phyloP scores from a whole-genome alignment of 1,284 basidiomycete species.

The Lentinula novae-zelandiae region DNA sequence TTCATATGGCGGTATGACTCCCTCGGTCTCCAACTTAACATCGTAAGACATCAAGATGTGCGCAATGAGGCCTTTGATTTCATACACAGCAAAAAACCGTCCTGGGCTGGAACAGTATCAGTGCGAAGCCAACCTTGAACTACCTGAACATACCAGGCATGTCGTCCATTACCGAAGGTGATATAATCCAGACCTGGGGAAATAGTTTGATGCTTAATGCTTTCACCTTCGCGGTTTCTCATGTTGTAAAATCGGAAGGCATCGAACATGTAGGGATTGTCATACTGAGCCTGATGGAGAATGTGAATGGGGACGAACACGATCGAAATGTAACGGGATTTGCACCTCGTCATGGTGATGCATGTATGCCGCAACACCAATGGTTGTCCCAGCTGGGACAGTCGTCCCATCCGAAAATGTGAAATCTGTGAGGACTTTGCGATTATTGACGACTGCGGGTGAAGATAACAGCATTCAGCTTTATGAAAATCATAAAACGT shows the following conservation, averaged over 20 bases:
- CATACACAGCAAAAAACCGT: slow-evolving; percentile 39
- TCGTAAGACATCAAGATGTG: slow-evolving; percentile 41
- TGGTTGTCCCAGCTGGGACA: slow-evolving; percentile 20
- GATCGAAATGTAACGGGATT: neutral
- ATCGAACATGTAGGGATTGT: slow-evolving; percentile 16
- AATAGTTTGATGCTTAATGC: slow-evolving; percentile 15
- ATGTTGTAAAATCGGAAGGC: slow-evolving; percentile 19
- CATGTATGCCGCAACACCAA: slow-evolving; percentile 13
- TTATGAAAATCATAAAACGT: too few relatives aligned
- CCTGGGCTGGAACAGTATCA: slow-evolving; percentile 28
- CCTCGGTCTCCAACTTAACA: slow-evolving; percentile 31
- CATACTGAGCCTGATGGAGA: slow-evolving; percentile 12
- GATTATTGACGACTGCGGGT: slow-evolving; percentile 14
- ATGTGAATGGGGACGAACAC: neutral
- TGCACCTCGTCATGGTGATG: slow-evolving; percentile 19
- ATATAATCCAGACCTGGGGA: slow-evolving; percentile 13
- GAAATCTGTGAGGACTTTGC: slow-evolving; percentile 21
- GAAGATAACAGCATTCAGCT: neutral
- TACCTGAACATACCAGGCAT: slow-evolving; percentile 14
- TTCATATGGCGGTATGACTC: slow-evolving; percentile 14
- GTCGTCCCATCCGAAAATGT: slow-evolving; percentile 23
- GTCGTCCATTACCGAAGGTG: slow-evolving; percentile 25
- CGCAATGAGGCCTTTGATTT: slow-evolving; percentile 39
- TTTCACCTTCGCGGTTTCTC: slow-evolving; percentile 13
- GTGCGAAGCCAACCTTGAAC: neutral